A percentile compares a stretch with the other conserved stretches of the same genome.
Conservation (phyloP, 768 basidiomycete species). For the Wakefieldia striispora region DNA sequence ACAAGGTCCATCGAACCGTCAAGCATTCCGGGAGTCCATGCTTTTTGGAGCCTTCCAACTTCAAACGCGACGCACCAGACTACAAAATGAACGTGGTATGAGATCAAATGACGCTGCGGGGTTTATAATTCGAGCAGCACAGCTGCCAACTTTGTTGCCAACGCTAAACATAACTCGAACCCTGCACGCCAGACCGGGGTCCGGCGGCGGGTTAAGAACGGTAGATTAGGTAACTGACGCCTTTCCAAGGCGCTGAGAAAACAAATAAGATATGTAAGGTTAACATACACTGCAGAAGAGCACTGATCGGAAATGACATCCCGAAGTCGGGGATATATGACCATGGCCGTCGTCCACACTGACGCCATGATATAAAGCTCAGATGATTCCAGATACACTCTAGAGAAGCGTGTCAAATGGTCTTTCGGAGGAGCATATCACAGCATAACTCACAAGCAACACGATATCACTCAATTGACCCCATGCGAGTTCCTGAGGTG, state of each 20-base stretch:
- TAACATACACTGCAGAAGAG: neutral
- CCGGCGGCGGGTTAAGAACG: constrained; percentile 4
- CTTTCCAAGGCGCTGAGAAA: neutral
- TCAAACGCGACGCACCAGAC: too few relatives aligned
- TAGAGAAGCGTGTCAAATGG: neutral
- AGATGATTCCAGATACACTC: neutral
- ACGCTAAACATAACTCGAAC: neutral
- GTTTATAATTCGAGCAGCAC: constrained; percentile 5
- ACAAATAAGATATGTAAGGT: constrained; percentile 9
- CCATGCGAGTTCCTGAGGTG: constrained; percentile 15
- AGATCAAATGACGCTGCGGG: neutral
- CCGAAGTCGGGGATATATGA: too few relatives aligned
- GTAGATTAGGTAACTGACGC: neutral
- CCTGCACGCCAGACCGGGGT: neutral
- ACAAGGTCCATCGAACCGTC: neutral
- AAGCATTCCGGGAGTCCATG: constrained; percentile 1
- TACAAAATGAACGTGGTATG: neutral
- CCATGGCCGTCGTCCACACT: too few relatives aligned
- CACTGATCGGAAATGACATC: too few relatives aligned
- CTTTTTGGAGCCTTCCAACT: constrained; percentile 1
- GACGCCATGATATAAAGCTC: neutral
- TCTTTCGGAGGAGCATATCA: neutral
- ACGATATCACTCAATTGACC: neutral
- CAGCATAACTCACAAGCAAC: neutral
- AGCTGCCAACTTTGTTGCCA: constrained; percentile 28